phyloP scores from a whole-genome alignment of 176 grass and related monocot genomes.

The Aegilops umbellulata region DNA sequence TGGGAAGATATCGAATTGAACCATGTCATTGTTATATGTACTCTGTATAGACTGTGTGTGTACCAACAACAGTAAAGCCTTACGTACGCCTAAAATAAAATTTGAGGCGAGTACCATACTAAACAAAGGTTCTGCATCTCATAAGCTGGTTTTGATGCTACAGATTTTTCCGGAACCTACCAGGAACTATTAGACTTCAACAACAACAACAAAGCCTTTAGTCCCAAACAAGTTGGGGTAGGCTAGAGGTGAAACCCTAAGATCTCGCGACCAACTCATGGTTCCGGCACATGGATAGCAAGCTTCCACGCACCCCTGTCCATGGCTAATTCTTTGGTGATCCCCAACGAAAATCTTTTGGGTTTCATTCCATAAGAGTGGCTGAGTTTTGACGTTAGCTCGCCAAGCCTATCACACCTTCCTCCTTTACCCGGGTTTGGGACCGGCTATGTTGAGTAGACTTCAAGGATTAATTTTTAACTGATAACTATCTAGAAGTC shows the following conservation, averaged over 20 bases:
- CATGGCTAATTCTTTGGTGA: no score
- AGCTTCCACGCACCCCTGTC: no score
- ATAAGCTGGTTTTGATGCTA: background rate
- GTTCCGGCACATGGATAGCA: no score
- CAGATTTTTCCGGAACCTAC: background rate
- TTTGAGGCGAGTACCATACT: background rate
- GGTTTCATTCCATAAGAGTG: no score
- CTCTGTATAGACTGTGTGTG: background rate
- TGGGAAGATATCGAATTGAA: background rate
- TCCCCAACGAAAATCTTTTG: no score
- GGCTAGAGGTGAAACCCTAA: no score
- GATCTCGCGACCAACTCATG: no score
- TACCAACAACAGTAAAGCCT: background rate
- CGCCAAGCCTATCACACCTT: no score
- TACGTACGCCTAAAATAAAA: background rate
- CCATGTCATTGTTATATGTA: background rate
- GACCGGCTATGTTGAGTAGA: background rate
- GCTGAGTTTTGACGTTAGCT: no score
- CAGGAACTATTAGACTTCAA: background rate
- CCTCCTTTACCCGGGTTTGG: no score
- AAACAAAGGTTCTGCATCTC: background rate
- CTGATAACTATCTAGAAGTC: background rate
- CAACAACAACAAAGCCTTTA: no score
- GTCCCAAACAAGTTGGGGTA: no score
- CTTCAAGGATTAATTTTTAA: constrained; percentile 1